Conservation (phyloP, 441 rosid species). For the Breynia disticha region DNA sequence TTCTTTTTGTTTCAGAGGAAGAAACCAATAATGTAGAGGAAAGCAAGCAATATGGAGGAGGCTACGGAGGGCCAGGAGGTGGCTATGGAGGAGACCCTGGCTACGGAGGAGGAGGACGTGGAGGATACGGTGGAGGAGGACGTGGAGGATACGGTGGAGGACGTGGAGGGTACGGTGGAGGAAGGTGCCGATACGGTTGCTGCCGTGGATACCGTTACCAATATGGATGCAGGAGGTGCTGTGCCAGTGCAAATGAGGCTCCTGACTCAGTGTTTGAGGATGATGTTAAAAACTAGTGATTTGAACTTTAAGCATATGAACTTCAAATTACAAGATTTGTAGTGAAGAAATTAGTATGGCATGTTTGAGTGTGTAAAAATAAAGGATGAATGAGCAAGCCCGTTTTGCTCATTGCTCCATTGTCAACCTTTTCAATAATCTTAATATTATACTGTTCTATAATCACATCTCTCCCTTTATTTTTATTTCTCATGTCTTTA, state of each 20-base stretch:
- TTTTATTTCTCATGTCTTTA: no score
- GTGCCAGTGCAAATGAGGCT: conserved; percentile 3
- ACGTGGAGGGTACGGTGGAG: neutral
- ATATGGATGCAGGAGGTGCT: conserved; percentile 12
- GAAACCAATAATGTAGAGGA: no score
- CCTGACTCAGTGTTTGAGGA: conserved; percentile 7
- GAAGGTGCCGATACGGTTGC: conserved; percentile 4
- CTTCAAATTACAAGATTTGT: no score
- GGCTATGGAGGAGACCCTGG: neutral
- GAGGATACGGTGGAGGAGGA: neutral
- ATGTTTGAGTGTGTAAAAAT: no score
- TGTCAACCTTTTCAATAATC: no score
- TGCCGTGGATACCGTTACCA: conserved; percentile 10
- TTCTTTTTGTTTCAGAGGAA: no score
- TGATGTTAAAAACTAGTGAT: conserved; percentile 8
- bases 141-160: neutral
- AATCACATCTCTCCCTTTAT: no score
- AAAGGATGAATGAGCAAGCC: no score
- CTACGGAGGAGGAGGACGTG: neutral
- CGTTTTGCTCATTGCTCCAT: no score
- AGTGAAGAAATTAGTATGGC: no score
- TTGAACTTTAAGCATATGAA: no score
- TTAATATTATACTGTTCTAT: no score
- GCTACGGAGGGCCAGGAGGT: neutral
- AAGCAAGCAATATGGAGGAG: neutral